Conservation (phyloP, 192 early-diverging fungal genomes). For the Coemansia sp. region DNA sequence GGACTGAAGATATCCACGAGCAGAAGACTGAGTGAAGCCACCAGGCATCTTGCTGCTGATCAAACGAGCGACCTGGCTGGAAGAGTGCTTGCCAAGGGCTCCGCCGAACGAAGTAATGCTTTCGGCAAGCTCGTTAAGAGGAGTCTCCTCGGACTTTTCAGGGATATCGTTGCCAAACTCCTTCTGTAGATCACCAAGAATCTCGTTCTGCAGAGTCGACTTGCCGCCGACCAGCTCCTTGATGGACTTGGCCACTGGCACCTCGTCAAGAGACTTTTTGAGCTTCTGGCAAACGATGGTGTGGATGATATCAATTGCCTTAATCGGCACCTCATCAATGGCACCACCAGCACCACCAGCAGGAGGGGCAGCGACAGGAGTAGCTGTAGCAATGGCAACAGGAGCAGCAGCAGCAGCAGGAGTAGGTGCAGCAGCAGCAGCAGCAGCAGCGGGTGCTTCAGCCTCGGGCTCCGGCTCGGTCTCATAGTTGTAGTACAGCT, state of each 20-base stretch:
- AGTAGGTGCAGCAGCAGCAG: slow-evolving; percentile 44
- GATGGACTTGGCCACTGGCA: slow-evolving; percentile 65
- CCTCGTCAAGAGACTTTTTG: slow-evolving; percentile 83
- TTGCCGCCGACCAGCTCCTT: slow-evolving; percentile 95
- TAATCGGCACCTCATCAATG: slow-evolving; percentile 76
- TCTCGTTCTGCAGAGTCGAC: slow-evolving; percentile 93
- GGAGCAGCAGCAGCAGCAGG: slow-evolving; percentile 57
- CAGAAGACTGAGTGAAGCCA: slow-evolving; percentile 78
- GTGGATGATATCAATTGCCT: slow-evolving; percentile 79
- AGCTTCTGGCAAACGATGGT: slow-evolving; percentile 88
- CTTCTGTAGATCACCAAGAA: slow-evolving; percentile 86
- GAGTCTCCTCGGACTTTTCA: slow-evolving; percentile 88
- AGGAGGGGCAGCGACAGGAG: slow-evolving; percentile 56
- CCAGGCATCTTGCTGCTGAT: slow-evolving; percentile 86
- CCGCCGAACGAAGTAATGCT: slow-evolving; percentile 63
- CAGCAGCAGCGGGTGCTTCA: slow-evolving; percentile 54
- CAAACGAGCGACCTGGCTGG: slow-evolving; percentile 70
- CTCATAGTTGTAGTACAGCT: slow-evolving; percentile 92
- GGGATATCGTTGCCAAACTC: slow-evolving; percentile 82
- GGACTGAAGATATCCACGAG: slow-evolving; percentile 72
- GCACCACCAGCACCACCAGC: slow-evolving; percentile 55
- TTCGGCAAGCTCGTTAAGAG: slow-evolving; percentile 77
- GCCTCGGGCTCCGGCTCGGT: slow-evolving; percentile 61
- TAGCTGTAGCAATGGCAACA: slow-evolving; percentile 57
- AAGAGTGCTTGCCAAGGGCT: slow-evolving; percentile 77